Evolutionary conservation across 2,329 filamentous ascomycete species (phyloP), one percentile per base, ranked within the genome.

Genomic region (Colletotrichum acutatum): DNA sequence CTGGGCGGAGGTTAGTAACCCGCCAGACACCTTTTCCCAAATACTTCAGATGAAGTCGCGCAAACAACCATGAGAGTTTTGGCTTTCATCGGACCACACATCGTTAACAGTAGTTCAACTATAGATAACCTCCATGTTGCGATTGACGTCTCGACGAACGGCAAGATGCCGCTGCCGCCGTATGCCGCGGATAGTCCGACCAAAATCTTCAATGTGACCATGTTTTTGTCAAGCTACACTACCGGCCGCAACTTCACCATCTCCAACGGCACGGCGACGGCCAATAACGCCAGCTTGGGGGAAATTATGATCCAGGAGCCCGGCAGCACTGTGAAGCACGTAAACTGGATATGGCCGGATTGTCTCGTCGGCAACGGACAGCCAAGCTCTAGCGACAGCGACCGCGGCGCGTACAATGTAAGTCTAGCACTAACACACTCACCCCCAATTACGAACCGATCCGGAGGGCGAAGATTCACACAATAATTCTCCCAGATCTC

Each of bases 341-440:
- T 94, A 74, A 91, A 91, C 78, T 94, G 92, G 90, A 84, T 88
- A 24, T 94, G 92, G 92, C 92, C 92, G 0, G 87, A 88, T 71
- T 94, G 92, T 76, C 84, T 94, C 0, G 89, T 90, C 3, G 92
- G 92, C 22, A 83, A 91, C 62, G 90, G 90, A 3, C 80, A 86
- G 75, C 84, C 86, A 30, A 76, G 79, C 1, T 79, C 81, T 4
- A 79, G 81, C 0, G 83, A 83, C 69, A 90, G 86, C 63, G 88
- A 87, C 28, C 85, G 90, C 3, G 92, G 91, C 3, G 82, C 84
- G 22, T 94, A 94, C 79, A 94, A 94, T 77, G 87, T 88, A 74
- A 79, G 83, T 49, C 7, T 19, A 32, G 6, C 34, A 37, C 34
- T 37, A 3, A 14, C 34, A 78, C 11, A 26, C n/a, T 12, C 5